These are phyloP conservation scores for Mycena polygramma DNA, from an alignment of 768 basidiomycete species.

Conservation along the genomic window DNA sequence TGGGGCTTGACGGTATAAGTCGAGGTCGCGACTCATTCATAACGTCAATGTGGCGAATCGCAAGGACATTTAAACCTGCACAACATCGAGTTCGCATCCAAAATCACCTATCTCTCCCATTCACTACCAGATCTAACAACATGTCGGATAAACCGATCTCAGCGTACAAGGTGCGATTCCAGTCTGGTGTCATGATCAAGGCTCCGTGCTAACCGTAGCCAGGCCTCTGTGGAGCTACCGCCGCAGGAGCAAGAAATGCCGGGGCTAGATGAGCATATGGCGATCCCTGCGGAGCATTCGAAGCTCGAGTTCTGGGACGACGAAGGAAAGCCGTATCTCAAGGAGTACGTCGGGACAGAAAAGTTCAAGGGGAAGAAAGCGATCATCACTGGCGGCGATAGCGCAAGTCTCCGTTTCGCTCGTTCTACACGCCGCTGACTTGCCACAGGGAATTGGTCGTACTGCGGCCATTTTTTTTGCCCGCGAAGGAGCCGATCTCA, in stretches of 20 bases:
- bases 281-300: slow-evolving; percentile 54
- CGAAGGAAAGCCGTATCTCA: slow-evolving; percentile 61
- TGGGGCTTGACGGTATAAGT: too few species aligned
- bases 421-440: not conserved
- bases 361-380: slow-evolving; percentile 56
- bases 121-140: slow-evolving; percentile 1
- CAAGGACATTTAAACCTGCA: slow-evolving; percentile 11
- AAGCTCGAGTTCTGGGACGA: slow-evolving; percentile 64
- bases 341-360: slow-evolving; percentile 64
- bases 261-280: slow-evolving; percentile 63
- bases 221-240: slow-evolving; percentile 46
- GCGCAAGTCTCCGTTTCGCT: slow-evolving; percentile 36
- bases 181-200: not conserved
- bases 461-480: slow-evolving; percentile 64
- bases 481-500: slow-evolving; percentile 65
- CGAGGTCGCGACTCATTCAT: too few species aligned
- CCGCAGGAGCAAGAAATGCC: slow-evolving; percentile 61
- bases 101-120: slow-evolving; percentile 9
- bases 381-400: slow-evolving; percentile 56
- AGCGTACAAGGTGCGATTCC: slow-evolving; percentile 20
- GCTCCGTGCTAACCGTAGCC: not conserved
- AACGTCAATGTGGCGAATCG: too few species aligned
- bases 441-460: slow-evolving; percentile 58
- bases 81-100: not conserved
- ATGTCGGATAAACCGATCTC: slow-evolving; percentile 28